These are phyloP conservation scores for Exobasidium cylindrosporum DNA, from an alignment of 1,284 basidiomycete species.

Conservation along the genomic window DNA sequence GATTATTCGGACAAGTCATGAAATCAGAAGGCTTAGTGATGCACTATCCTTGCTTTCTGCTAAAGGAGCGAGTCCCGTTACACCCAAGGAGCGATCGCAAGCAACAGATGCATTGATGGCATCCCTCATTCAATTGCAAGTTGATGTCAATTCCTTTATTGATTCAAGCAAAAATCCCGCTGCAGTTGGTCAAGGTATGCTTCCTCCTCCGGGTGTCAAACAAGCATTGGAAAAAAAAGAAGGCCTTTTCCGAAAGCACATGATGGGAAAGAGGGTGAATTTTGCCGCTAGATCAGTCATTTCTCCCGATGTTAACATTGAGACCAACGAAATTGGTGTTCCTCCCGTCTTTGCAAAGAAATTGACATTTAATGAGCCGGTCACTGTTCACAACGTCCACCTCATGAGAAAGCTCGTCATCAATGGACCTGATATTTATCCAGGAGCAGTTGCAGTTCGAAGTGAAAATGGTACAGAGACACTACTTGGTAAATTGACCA, in stretches of 20 bases:
- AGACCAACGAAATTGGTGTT: constrained; percentile 97
- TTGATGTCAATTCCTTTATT: constrained; percentile 95
- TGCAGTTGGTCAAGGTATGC: constrained; percentile 76
- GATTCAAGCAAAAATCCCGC: constrained; percentile 95
- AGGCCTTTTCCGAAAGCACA: constrained; percentile 94
- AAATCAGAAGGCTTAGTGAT: constrained; percentile 29
- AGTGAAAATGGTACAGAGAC: constrained; percentile 73
- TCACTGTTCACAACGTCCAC: constrained; percentile 85
- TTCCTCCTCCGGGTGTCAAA: constrained; percentile 93
- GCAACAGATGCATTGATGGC: constrained; percentile 68
- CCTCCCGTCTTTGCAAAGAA: constrained; percentile 97
- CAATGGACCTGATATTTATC: constrained; percentile 82
- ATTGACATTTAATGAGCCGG: constrained; percentile 95
- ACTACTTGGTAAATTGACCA: constrained; percentile 68
- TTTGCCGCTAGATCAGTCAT: constrained; percentile 99
- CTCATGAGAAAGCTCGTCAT: constrained; percentile 87
- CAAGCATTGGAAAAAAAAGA: constrained; percentile 98
- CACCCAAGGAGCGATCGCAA: constrained; percentile 48
- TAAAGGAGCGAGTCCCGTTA: constrained; percentile 43
- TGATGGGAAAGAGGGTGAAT: constrained; percentile 99
- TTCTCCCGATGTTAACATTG: constrained; percentile 98
- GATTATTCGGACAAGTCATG: constrained; percentile 70
- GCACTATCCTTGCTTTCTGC: constrained; percentile 63
- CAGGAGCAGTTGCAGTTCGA: constrained; percentile 90
- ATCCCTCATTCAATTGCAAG: constrained; percentile 80